Evolutionary conservation across 2,329 filamentous ascomycete genomes (phyloP).

Genomic region (Tolypocladium endophyticum): DNA sequence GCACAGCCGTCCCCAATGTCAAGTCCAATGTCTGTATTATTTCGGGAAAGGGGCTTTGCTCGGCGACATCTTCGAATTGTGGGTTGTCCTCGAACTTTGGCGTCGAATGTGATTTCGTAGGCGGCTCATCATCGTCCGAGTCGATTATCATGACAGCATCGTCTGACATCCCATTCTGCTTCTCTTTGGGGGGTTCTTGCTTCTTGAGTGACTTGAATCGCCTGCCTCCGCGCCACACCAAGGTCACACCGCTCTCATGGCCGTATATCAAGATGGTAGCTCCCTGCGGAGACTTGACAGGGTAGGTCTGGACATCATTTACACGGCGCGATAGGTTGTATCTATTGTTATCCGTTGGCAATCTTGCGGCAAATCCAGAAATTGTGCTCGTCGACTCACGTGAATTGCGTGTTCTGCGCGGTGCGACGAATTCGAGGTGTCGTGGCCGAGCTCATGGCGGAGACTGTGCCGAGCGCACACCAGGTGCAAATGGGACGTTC

Average conservation of each 20-base stretch:
- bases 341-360: slow-evolving; percentile 22
- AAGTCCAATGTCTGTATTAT: slow-evolving; percentile 52
- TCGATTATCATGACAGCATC: slow-evolving; percentile 53
- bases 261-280: slow-evolving; percentile 53
- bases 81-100: slow-evolving; percentile 40
- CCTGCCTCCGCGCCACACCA: slow-evolving; percentile 53
- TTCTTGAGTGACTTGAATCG: slow-evolving; percentile 40
- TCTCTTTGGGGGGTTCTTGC: slow-evolving; percentile 21
- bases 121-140: slow-evolving; percentile 46
- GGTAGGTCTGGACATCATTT: slow-evolving; percentile 50
- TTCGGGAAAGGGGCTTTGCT: slow-evolving; percentile 40
- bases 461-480: slow-evolving; percentile 3
- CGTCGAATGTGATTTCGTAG: slow-evolving; percentile 19
- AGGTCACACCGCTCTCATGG: slow-evolving; percentile 50
- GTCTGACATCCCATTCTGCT: slow-evolving; percentile 39
- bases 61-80: slow-evolving; percentile 43
- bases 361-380: not conserved
- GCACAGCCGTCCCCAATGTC: slow-evolving; percentile 43
- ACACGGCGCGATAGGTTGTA: slow-evolving; percentile 49
- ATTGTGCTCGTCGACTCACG: slow-evolving; percentile 20
- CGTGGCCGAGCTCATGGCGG: slow-evolving; percentile 20
- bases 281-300: slow-evolving; percentile 50
- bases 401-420: slow-evolving; percentile 37
- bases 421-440: slow-evolving; percentile 34
- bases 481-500: not conserved